phyloP scores from a whole-genome alignment of 2,329 filamentous ascomycete genomes.

The Rhynchosporium secalis region DNA sequence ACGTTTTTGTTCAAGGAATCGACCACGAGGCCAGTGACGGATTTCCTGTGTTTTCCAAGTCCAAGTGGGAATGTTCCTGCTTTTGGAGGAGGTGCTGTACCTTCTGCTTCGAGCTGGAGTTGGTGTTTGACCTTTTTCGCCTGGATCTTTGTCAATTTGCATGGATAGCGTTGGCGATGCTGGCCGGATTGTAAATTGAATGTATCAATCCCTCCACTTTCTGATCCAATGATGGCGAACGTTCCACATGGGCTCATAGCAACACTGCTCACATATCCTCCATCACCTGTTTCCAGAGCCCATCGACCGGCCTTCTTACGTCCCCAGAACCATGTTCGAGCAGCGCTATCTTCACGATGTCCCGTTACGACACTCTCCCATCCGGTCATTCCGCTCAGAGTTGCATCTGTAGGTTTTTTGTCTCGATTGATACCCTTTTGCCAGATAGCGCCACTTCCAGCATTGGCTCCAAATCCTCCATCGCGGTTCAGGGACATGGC shows the following conservation, averaged over 20 bases:
- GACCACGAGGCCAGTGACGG: constrained; percentile 82
- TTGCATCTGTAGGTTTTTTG: constrained; percentile 64
- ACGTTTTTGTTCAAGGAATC: constrained; percentile 87
- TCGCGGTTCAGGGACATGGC: constrained; percentile 92
- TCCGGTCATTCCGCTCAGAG: constrained; percentile 75
- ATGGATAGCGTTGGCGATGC: constrained; percentile 85
- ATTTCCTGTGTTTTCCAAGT: constrained; percentile 73
- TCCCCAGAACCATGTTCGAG: constrained; percentile 98
- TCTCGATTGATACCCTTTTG: constrained; percentile 66
- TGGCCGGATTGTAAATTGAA: constrained; percentile 94
- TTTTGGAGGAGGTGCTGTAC: constrained; percentile 24
- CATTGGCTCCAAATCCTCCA: constrained; percentile 84
- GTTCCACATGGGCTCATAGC: constrained; percentile 89
- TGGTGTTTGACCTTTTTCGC: constrained; percentile 72
- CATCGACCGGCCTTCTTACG: constrained; percentile 89
- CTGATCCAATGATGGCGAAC: constrained; percentile 87
- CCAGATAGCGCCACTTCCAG: constrained; percentile 80
- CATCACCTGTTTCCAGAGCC: constrained; percentile 86
- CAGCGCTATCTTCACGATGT: constrained; percentile 80
- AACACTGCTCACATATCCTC: constrained; percentile 79
- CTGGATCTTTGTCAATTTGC: constrained; percentile 73
- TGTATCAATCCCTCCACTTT: constrained; percentile 83
- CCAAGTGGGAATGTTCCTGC: constrained; percentile 41
- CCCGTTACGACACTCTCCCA: constrained; percentile 98
- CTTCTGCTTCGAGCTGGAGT: constrained; percentile 47